Conservation (phyloP, 371 early-diverging fungal genomes). For the Saksenaea vasiformis region DNA sequence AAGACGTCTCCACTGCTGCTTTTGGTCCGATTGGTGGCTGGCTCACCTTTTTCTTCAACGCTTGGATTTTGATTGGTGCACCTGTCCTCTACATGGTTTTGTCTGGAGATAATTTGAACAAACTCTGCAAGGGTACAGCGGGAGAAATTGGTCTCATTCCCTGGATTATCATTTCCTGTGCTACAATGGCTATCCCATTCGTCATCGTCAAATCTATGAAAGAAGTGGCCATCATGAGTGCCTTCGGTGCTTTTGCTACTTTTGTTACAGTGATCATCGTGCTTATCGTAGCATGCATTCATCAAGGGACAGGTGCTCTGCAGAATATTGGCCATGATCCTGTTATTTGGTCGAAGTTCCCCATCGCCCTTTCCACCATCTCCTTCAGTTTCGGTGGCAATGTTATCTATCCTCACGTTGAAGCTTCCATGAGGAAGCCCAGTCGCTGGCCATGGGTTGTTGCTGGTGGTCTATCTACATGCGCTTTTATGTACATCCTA, state of each 20-base stretch:
- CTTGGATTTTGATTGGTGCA: slow-evolving; percentile 57
- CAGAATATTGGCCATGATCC: slow-evolving; percentile 35
- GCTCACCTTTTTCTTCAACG: slow-evolving; percentile 55
- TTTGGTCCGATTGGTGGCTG: slow-evolving; percentile 45
- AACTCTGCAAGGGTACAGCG: slow-evolving; percentile 37
- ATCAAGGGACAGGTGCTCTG: slow-evolving; percentile 21
- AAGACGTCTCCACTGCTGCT: slow-evolving; percentile 38
- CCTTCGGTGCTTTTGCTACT: slow-evolving; percentile 72
- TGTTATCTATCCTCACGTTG: slow-evolving; percentile 81
- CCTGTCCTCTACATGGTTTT: slow-evolving; percentile 62
- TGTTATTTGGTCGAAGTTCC: slow-evolving; percentile 57
- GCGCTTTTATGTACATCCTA: slow-evolving; percentile 74
- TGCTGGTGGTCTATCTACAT: slow-evolving; percentile 69
- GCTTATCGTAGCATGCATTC: slow-evolving; percentile 39
- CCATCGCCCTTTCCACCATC: slow-evolving; percentile 64
- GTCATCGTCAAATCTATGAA: slow-evolving; percentile 60
- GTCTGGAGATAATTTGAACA: slow-evolving; percentile 50
- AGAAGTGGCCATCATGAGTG: slow-evolving; percentile 69
- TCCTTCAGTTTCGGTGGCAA: slow-evolving; percentile 85
- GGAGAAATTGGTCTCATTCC: slow-evolving; percentile 39
- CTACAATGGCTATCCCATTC: slow-evolving; percentile 52
- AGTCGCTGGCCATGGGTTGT: slow-evolving; percentile 73
- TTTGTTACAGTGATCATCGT: slow-evolving; percentile 68
- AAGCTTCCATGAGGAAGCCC: slow-evolving; percentile 81
- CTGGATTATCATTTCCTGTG: slow-evolving; percentile 76